Evolutionary conservation across 1,284 basidiomycete genomes (phyloP).

Genomic region (Ustilago esculenta): DNA sequence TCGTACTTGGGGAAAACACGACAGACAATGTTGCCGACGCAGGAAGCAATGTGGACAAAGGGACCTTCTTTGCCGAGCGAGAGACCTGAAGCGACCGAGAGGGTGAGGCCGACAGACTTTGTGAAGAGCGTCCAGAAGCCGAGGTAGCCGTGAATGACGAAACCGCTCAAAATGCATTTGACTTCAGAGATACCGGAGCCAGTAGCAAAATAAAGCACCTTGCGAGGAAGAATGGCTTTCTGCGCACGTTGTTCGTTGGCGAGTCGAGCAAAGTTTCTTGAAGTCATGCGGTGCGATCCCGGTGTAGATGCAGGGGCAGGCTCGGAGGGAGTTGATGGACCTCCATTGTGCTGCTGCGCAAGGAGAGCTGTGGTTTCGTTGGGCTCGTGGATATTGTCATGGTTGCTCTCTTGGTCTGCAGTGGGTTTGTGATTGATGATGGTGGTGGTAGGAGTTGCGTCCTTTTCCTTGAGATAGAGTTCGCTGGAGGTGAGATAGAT

Average conservation of each 20-base stretch:
- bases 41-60: conserved; percentile 94
- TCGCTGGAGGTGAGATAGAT: conserved; percentile 79
- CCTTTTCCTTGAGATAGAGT: conserved; percentile 42
- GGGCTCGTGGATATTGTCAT: conserved; percentile 3
- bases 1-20: conserved; percentile 77
- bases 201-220: conserved; percentile 74
- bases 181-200: conserved; percentile 97
- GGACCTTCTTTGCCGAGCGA: conserved; percentile 82
- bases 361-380: conserved; percentile 37
- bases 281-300: conserved; percentile 6
- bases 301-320: neutral
- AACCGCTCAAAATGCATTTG: conserved; percentile 89
- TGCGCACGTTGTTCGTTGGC: conserved; percentile 43
- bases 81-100: conserved; percentile 70
- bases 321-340: conserved; percentile 8
- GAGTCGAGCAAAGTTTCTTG: conserved; percentile 19
- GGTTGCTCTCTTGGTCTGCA: neutral
- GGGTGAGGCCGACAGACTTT: conserved; percentile 85
- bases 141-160: conserved; percentile 96
- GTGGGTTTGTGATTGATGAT: conserved; percentile 15
- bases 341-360: conserved; percentile 4
- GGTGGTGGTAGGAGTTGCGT: conserved; percentile 6
- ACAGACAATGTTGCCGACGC: conserved; percentile 92
- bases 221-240: conserved; percentile 69
- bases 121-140: conserved; percentile 88